Percentiles rank a stretch among this genome's conserved stretches.
These are phyloP conservation scores for Solanum pennellii DNA, from an alignment of 257 asterid genomes.

Conservation along the genomic window DNA sequence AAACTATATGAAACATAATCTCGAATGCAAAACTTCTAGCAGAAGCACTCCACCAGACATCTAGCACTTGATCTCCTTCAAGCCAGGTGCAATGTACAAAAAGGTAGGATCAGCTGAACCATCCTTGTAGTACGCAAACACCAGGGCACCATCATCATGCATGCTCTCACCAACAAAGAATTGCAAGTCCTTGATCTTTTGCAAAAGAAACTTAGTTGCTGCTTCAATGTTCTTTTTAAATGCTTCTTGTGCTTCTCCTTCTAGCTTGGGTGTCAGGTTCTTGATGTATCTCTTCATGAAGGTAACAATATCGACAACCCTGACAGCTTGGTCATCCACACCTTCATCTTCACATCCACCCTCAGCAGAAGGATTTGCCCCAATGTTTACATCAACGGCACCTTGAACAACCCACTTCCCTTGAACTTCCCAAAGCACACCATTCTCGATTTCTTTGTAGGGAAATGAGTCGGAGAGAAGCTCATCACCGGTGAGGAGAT, in stretches of 20 bases:
- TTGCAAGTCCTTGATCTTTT: conserved; percentile 70
- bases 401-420: too few relatives aligned
- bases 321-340: too few relatives aligned
- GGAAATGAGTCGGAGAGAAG: conserved; percentile 92
- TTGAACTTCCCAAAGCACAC: conserved; percentile 78
- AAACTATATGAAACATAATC: neutral
- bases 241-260: conserved; percentile 37
- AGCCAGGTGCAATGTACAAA: conserved; percentile 56
- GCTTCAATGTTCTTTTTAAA: conserved; percentile 72
- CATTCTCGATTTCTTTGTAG: conserved; percentile 61
- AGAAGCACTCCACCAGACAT: neutral
- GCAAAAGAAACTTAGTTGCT: conserved; percentile 60
- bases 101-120: conserved; percentile 82
- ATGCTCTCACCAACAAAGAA: conserved; percentile 93
- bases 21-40: neutral
- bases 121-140: conserved; percentile 78
- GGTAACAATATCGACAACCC: too few relatives aligned
- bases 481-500: conserved; percentile 47
- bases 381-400: too few relatives aligned
- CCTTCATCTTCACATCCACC: too few relatives aligned
- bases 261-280: conserved; percentile 49
- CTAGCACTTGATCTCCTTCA: conserved; percentile 79
- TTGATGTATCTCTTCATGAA: conserved; percentile 68
- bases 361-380: too few relatives aligned
- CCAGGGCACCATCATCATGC: conserved; percentile 54